Evolutionary conservation across 2,329 filamentous ascomycete species (phyloP).

Genomic region (Apiospora marii): DNA sequence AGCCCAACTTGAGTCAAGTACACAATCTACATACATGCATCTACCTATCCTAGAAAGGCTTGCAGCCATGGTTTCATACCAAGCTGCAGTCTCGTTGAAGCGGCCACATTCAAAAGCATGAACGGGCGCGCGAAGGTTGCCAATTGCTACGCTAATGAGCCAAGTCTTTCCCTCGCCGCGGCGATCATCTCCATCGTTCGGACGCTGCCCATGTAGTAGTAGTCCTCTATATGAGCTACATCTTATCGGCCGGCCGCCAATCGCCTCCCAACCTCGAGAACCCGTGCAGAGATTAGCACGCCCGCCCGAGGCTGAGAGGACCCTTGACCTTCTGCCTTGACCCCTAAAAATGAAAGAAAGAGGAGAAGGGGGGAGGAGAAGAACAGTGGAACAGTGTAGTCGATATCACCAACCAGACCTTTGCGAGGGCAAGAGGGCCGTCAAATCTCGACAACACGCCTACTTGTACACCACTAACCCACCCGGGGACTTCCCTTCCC

Average conservation of each 20-base stretch:
- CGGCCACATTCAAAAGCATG: neutral
- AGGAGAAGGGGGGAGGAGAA: neutral
- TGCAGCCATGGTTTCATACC: neutral
- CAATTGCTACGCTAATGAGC: neutral
- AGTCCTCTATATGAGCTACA: slow-evolving; percentile 6
- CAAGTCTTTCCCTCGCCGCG: neutral
- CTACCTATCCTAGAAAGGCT: neutral
- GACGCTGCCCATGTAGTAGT: neutral
- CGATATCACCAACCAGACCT: neutral
- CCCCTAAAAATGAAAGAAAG: neutral
- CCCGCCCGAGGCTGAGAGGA: neutral
- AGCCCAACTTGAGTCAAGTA: slow-evolving; percentile 8
- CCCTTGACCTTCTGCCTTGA: too few species aligned
- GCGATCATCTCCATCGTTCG: neutral
- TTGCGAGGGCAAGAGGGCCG: neutral
- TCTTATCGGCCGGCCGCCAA: slow-evolving; percentile 24
- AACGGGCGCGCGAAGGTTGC: neutral
- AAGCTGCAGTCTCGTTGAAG: neutral
- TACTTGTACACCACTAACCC: neutral
- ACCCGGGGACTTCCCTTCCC: too few species aligned
- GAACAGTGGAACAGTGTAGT: slow-evolving; percentile 4
- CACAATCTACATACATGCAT: neutral
- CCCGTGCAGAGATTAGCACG: slow-evolving; percentile 13
- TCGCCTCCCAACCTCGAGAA: slow-evolving; percentile 15
- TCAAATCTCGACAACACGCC: neutral